Percentiles rank a stretch among this genome's conserved stretches.
phyloP scores from a whole-genome alignment of 805 yeast genomes.

The Barnettozyma wickerhamii region DNA sequence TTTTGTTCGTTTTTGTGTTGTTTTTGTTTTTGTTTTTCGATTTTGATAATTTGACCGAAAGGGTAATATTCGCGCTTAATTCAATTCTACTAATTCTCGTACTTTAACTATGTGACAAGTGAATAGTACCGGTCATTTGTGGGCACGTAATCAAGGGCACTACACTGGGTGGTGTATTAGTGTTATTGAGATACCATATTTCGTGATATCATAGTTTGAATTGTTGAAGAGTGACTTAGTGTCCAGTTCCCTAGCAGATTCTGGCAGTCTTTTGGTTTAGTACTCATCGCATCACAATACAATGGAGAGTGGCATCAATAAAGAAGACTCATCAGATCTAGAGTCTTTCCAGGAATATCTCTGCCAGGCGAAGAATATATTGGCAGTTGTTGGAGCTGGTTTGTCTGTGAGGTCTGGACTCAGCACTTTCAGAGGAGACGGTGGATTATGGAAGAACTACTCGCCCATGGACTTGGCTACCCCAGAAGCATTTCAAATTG shows the following conservation, averaged over 20 bases:
- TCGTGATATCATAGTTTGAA: no score
- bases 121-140: no score
- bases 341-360: constrained; percentile 46
- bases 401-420: constrained; percentile 75
- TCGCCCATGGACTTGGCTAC: constrained; percentile 84
- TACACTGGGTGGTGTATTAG: no score
- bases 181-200: no score
- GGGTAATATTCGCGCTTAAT: no score
- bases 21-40: background rate
- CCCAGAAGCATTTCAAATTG: constrained; percentile 80
- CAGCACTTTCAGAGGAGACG: constrained; percentile 66
- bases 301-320: constrained; percentile 6
- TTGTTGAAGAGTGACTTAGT: no score
- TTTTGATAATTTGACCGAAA: no score
- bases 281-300: background rate
- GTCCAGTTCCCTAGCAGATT: no score
- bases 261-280: no score
- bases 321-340: constrained; percentile 13
- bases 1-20: background rate
- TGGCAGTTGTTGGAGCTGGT: constrained; percentile 81
- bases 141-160: no score
- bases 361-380: constrained; percentile 40
- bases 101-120: no score
- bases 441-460: constrained; percentile 74
- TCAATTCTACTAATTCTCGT: no score